These are phyloP conservation scores for Fusarium staphyleae DNA, from an alignment of 2,329 filamentous ascomycete species.

Conservation along the genomic window DNA sequence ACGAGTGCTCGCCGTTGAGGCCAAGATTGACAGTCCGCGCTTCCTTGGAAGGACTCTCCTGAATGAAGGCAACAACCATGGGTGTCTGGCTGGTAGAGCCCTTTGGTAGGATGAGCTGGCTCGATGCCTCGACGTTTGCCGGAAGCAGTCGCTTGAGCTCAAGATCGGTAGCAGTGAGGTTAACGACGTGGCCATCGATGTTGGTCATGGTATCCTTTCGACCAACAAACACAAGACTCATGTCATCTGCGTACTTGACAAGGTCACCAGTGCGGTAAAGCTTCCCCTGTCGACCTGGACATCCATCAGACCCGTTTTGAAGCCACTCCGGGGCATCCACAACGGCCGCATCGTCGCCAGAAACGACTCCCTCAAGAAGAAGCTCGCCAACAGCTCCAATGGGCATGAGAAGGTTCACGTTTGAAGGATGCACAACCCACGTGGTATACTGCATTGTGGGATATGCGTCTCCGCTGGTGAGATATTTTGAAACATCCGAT, in stretches of 20 bases:
- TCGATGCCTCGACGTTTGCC: conserved; percentile 8
- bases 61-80: conserved; percentile 30
- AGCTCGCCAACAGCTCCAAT: conserved; percentile 47
- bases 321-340: conserved; percentile 36
- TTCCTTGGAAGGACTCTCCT: conserved; percentile 6
- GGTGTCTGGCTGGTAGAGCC: conserved; percentile 34
- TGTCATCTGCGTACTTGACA: conserved; percentile 38
- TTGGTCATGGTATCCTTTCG: conserved; percentile 33
- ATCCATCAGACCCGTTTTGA: conserved; percentile 14
- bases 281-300: conserved; percentile 33
- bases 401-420: conserved; percentile 39
- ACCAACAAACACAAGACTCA: conserved; percentile 35
- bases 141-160: conserved; percentile 37
- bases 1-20: not conserved
- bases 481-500: conserved; percentile 16
- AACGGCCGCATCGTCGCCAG: conserved; percentile 1
- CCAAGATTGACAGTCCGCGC: conserved; percentile 18
- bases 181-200: conserved; percentile 37
- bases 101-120: conserved; percentile 28
- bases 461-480: conserved; percentile 35
- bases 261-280: conserved; percentile 38
- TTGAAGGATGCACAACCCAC: conserved; percentile 42
- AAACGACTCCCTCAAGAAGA: conserved; percentile 45
- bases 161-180: conserved; percentile 34
- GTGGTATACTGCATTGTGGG: conserved; percentile 29